These are phyloP conservation scores for Botrytis medusae DNA, from an alignment of 2,329 filamentous ascomycete genomes.

Conservation along the genomic window DNA sequence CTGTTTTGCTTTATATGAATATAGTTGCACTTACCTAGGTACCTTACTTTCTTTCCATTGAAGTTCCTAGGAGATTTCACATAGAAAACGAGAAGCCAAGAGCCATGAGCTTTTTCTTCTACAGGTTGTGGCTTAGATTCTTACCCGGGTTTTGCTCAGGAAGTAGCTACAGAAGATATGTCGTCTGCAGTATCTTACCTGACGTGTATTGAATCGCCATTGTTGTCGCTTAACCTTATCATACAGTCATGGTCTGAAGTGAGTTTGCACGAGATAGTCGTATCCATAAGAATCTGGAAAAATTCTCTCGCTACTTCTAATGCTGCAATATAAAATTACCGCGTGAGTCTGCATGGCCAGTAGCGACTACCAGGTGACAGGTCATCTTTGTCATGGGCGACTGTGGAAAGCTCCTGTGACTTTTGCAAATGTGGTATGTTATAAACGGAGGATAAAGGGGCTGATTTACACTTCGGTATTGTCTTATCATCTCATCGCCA, in stretches of 20 bases:
- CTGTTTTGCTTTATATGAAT: neutral
- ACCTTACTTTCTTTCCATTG: neutral
- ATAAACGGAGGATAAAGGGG: no score
- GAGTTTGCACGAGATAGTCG: no score
- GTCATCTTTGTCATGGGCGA: no score
- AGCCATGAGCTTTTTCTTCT: neutral
- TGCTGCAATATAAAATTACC: neutral
- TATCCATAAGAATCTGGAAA: neutral
- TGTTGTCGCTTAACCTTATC: neutral
- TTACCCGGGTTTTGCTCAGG: no score
- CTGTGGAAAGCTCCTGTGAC: no score
- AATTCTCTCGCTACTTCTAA: neutral
- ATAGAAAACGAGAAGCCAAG: neutral
- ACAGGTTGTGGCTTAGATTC: no score
- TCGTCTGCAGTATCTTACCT: no score
- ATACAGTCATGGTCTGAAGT: neutral
- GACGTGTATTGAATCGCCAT: neutral
- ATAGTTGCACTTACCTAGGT: neutral
- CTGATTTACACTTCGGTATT: neutral
- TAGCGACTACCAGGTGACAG: neutral
- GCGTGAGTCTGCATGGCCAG: neutral
- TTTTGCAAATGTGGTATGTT: no score
- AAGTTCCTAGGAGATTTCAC: neutral
- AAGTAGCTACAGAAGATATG: no score
- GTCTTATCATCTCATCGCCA: neutral